These are phyloP conservation scores for Auricularia auricula-judae DNA, from an alignment of 768 basidiomycete species.

Conservation along the genomic window DNA sequence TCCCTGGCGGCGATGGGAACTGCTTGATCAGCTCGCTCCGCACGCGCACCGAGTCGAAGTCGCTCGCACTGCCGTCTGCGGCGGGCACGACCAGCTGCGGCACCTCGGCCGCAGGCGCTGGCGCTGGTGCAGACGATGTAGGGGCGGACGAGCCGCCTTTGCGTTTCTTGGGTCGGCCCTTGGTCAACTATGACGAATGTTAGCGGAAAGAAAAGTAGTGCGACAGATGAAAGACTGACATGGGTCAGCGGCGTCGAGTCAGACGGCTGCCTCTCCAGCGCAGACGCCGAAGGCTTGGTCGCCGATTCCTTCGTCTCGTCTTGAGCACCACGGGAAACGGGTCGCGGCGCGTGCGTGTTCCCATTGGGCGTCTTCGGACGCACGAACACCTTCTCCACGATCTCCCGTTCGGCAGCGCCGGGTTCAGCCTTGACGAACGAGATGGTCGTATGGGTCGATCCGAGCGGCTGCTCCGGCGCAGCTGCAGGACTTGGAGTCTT, in stretches of 20 bases:
- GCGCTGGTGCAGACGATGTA: background rate
- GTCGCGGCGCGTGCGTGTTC: no score
- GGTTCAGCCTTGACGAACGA: conserved; percentile 40
- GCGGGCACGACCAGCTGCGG: background rate
- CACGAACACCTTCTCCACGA: no score
- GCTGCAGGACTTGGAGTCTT: conserved; percentile 23
- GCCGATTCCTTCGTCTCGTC: no score
- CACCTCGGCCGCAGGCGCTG: background rate
- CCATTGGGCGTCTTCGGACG: no score
- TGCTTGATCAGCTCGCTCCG: background rate
- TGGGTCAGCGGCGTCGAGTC: conserved; percentile 64
- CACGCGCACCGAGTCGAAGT: conserved; percentile 1
- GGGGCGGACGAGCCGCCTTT: conserved; percentile 26
- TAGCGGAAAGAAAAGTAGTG: conserved; percentile 19
- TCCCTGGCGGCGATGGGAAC: background rate
- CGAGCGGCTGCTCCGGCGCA: conserved; percentile 31
- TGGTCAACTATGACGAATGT: conserved; percentile 49
- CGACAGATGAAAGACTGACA: conserved; percentile 55
- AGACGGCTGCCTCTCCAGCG: conserved; percentile 28
- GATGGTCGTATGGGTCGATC: conserved; percentile 69
- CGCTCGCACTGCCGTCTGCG: background rate
- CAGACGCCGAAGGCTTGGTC: background rate
- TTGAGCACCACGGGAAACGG: no score
- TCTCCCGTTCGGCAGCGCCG: no score
- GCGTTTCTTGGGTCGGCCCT: conserved; percentile 59